phyloP scores from a whole-genome alignment of 768 basidiomycete species.

The Russula earlei region DNA sequence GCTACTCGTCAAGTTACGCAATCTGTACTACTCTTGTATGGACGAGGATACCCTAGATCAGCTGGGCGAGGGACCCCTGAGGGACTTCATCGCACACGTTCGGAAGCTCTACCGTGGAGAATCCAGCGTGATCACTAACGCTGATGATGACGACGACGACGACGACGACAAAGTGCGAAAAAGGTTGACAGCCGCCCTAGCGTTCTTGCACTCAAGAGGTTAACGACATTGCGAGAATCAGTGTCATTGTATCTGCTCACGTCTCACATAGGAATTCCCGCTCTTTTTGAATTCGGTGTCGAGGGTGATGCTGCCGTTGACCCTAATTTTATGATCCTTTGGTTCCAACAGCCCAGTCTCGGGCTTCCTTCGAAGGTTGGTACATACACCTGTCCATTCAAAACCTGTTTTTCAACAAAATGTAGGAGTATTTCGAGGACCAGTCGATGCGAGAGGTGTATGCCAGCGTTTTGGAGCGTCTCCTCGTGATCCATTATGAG shows the following conservation, averaged over 20 bases:
- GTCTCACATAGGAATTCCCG: constrained; percentile 50
- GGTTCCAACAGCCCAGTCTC: constrained; percentile 73
- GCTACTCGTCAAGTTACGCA: constrained; percentile 54
- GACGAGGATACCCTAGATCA: constrained; percentile 70
- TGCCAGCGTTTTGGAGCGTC: constrained; percentile 51
- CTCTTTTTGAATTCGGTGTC: constrained; percentile 70
- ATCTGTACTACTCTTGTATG: constrained; percentile 74
- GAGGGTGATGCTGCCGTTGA: constrained; percentile 85
- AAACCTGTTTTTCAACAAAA: not conserved
- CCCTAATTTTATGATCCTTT: constrained; percentile 76
- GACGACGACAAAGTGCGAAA: constrained; percentile 23
- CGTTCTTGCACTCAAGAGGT: constrained; percentile 85
- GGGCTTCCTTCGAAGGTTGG: constrained; percentile 81
- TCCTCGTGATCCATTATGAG: constrained; percentile 52
- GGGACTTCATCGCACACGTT: constrained; percentile 54
- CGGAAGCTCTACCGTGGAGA: constrained; percentile 50
- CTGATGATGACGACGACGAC: constrained; percentile 23
- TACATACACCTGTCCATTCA: not conserved
- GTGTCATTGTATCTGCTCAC: not conserved
- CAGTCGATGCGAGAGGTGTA: constrained; percentile 61
- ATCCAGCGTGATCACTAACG: constrained; percentile 30
- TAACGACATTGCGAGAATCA: not conserved
- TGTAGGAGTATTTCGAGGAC: constrained; percentile 85
- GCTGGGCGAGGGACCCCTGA: constrained; percentile 60
- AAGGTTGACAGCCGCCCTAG: constrained; percentile 72